These are phyloP conservation scores for Leccinum sublutescens DNA, from an alignment of 768 basidiomycete genomes.

Conservation along the genomic window DNA sequence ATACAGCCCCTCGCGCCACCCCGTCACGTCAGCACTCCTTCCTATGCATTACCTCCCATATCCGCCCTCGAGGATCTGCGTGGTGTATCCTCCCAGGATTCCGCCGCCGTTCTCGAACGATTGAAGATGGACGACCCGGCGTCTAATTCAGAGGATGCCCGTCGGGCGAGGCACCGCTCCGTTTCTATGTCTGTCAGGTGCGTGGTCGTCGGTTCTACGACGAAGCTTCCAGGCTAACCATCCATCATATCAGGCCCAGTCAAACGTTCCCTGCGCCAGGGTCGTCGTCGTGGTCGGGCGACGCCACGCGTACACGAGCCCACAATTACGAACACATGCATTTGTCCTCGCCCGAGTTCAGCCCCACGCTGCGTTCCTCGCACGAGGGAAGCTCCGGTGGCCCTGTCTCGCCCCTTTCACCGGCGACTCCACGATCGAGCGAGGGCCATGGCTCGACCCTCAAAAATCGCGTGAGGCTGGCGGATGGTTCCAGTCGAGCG, in stretches of 20 bases:
- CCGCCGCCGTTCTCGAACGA: conserved; percentile 64
- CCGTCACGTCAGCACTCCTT: conserved; percentile 31
- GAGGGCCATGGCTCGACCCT: conserved; percentile 17
- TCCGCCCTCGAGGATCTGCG: conserved; percentile 65
- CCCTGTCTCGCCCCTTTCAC: conserved; percentile 49
- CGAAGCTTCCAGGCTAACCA: not conserved
- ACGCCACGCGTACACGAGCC: conserved; percentile 13
- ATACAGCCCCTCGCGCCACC: conserved; percentile 37
- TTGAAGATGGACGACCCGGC: conserved; percentile 52
- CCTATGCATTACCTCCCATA: conserved; percentile 65
- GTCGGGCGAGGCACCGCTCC: conserved; percentile 45
- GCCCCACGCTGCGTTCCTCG: conserved; percentile 32
- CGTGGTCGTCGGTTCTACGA: not conserved
- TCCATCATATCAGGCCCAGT: conserved; percentile 10
- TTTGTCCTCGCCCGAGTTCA: conserved; percentile 19
- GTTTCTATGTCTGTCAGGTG: conserved; percentile 41
- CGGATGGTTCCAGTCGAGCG: conserved; percentile 13
- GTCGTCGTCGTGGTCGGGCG: conserved; percentile 29
- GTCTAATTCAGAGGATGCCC: conserved; percentile 19
- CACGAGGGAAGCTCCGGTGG: conserved; percentile 48
- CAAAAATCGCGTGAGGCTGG: conserved; percentile 10
- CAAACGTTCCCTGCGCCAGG: conserved; percentile 19
- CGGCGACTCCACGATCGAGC: conserved; percentile 52
- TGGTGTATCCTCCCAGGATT: conserved; percentile 50
- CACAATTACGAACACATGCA: conserved; percentile 15